These are phyloP conservation scores for Gnomoniopsis sp. DNA, from an alignment of 2,329 filamentous ascomycete genomes.

Conservation along the genomic window DNA sequence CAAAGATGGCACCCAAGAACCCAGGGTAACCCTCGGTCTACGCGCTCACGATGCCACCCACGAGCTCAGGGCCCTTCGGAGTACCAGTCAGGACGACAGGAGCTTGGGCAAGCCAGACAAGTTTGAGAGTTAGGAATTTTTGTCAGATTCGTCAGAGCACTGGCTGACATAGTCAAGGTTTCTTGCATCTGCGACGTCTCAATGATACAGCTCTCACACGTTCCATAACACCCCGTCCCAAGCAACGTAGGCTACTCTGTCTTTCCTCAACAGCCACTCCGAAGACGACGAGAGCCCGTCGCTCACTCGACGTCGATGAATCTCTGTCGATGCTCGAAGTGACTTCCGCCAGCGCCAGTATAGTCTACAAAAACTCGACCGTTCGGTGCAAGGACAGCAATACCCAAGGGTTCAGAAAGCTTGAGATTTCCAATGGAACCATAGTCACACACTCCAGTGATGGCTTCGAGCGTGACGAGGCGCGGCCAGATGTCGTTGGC, in stretches of 20 bases:
- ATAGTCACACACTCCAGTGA: neutral
- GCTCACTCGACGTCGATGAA: slow-evolving; percentile 22
- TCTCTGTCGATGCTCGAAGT: neutral
- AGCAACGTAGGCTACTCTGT: neutral
- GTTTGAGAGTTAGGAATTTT: neutral
- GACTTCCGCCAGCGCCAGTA: neutral
- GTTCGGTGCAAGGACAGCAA: neutral
- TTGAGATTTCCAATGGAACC: too few species aligned
- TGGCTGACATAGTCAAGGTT: neutral
- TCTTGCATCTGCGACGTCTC: neutral
- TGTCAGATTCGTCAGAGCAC: neutral
- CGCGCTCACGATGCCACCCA: too few species aligned
- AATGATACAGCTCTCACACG: neutral
- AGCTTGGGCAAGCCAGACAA: neutral
- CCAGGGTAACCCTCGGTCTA: too few species aligned
- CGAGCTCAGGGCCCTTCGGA: too few species aligned
- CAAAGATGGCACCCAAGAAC: too few species aligned
- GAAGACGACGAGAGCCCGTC: slow-evolving; percentile 1
- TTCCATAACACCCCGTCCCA: neutral
- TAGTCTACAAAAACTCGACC: neutral
- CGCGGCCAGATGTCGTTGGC: neutral
- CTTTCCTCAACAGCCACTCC: neutral
- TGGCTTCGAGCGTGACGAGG: slow-evolving; percentile 13
- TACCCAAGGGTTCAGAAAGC: neutral
- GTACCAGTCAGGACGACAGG: too few species aligned